These are phyloP conservation scores for Sinapis alba DNA, from an alignment of 441 rosid species.

Conservation along the genomic window DNA sequence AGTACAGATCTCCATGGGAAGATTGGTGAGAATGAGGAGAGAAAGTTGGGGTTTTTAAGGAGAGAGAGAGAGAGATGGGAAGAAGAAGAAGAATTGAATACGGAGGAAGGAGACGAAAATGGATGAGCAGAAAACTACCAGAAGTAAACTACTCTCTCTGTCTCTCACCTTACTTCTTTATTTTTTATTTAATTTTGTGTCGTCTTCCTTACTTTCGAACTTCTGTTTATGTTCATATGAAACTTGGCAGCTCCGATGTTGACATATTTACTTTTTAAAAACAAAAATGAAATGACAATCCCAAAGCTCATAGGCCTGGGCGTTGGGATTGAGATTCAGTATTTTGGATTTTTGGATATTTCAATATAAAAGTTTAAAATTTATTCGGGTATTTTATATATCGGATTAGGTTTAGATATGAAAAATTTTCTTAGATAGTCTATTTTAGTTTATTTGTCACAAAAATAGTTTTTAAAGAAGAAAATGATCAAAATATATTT, in stretches of 20 bases:
- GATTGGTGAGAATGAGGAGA: slow-evolving; percentile 6
- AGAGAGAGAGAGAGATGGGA: neutral
- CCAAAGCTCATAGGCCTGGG: no score
- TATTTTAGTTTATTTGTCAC: no score
- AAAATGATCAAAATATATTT: no score
- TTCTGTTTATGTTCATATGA: neutral
- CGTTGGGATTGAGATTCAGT: no score
- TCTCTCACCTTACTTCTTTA: neutral
- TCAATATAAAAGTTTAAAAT: no score
- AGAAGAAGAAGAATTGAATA: slow-evolving; percentile 9
- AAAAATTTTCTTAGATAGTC: no score
- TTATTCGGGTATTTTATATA: no score
- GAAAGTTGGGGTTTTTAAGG: slow-evolving; percentile 3
- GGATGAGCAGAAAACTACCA: slow-evolving; percentile 68
- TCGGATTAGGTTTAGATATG: no score
- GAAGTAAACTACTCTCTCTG: slow-evolving; percentile 37
- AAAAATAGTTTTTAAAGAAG: no score
- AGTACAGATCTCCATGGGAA: slow-evolving; percentile 58
- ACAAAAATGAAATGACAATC: no score
- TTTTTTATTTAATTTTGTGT: neutral
- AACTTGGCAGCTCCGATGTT: slow-evolving; percentile 26
- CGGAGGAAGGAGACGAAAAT: slow-evolving; percentile 13
- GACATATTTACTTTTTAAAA: no score
- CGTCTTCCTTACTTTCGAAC: neutral
- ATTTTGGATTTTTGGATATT: no score